Evolutionary conservation across 75 land plant species (phyloP).

Genomic region (Cunninghamia lanceolata): DNA sequence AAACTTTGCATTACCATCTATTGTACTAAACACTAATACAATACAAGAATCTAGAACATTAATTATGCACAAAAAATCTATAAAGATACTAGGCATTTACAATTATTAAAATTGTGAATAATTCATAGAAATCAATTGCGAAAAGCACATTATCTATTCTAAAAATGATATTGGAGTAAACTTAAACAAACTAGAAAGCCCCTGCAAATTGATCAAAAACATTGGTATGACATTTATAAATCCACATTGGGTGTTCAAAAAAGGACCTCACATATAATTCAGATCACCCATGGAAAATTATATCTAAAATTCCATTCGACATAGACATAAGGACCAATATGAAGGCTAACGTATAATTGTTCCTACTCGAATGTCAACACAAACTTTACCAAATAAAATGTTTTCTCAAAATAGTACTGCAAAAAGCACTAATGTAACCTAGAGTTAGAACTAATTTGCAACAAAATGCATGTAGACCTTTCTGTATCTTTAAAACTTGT

Average conservation of each 20-base stretch:
- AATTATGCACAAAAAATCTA: not conserved
- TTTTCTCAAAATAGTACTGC: slow-evolving; percentile 51
- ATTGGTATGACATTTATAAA: not conserved
- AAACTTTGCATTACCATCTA: slow-evolving; percentile 78
- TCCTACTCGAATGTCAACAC: slow-evolving; percentile 44
- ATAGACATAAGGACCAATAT: slow-evolving; percentile 52
- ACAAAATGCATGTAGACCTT: not conserved
- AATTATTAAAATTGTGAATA: slow-evolving; percentile 2
- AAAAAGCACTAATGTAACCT: not conserved
- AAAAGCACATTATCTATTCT: slow-evolving; percentile 81
- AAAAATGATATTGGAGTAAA: slow-evolving; percentile 84
- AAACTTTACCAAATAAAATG: slow-evolving; percentile 48
- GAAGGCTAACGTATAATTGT: slow-evolving; percentile 40
- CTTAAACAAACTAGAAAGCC: slow-evolving; percentile 89
- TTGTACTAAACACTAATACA: not conserved
- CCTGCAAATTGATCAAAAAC: slow-evolving; percentile 26
- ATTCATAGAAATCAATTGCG: slow-evolving; percentile 43
- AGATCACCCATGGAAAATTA: not conserved
- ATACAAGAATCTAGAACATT: not conserved
- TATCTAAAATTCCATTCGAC: slow-evolving; percentile 65
- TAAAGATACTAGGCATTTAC: not conserved
- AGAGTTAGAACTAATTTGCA: not conserved
- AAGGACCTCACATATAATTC: not conserved
- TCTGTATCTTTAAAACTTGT: not conserved
- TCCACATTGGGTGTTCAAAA: not conserved